Evolutionary conservation across 371 early-diverging fungal species (phyloP).

Genomic region (Haplosporangium sp.): DNA sequence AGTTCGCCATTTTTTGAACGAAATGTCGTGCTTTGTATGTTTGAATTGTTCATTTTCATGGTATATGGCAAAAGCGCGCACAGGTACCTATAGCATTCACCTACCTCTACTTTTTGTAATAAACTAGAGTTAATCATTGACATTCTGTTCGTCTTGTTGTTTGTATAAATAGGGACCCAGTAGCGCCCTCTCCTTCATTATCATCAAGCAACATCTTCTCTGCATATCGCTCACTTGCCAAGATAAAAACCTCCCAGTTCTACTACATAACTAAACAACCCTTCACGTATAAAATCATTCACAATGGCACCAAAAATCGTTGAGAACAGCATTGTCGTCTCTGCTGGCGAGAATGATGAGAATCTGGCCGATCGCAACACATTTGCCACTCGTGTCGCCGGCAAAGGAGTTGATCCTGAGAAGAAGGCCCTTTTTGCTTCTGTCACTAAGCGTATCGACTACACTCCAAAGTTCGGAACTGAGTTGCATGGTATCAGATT

Average conservation of each 20-base stretch:
- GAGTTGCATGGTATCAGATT: conserved; percentile 72
- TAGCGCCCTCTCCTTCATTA: not conserved
- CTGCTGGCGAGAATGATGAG: conserved; percentile 19
- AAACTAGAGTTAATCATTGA: not conserved
- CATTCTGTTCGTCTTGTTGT: not conserved
- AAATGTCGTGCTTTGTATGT: conserved; percentile 18
- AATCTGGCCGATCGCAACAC: conserved; percentile 48
- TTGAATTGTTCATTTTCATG: conserved; percentile 9
- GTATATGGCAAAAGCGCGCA: not conserved
- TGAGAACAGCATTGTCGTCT: conserved; percentile 28
- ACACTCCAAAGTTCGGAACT: conserved; percentile 75
- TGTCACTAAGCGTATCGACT: conserved; percentile 69
- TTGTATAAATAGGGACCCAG: not conserved
- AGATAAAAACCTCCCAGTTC: not conserved
- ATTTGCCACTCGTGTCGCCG: conserved; percentile 52
- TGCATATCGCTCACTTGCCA: not conserved
- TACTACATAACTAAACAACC: not conserved
- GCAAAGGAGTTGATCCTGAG: conserved; percentile 66
- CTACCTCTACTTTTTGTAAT: too few species aligned
- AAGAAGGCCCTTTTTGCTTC: conserved; percentile 66
- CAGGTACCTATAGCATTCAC: not conserved
- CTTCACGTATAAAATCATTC: not conserved
- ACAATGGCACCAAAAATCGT: conserved; percentile 1
- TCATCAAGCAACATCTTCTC: not conserved
- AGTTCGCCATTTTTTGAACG: not conserved